Evolutionary conservation across 2,329 filamentous ascomycete genomes (phyloP).

Genomic region (Atkinsonella texensis): DNA sequence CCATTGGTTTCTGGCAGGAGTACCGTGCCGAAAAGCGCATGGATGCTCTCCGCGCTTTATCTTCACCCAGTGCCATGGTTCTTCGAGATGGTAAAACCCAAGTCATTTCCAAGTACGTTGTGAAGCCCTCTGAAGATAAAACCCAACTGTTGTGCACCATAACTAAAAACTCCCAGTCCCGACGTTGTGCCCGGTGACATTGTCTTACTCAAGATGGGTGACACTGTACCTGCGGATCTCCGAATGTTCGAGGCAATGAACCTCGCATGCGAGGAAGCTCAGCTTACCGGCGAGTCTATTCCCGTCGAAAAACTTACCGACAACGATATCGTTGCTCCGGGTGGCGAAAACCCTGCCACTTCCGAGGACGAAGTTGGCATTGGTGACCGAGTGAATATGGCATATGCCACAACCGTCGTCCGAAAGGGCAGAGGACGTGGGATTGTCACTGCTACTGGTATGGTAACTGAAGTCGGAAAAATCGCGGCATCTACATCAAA

Average conservation of each 20-base stretch:
- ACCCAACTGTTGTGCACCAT: background rate
- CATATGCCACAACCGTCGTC: conserved; percentile 62
- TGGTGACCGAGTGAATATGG: conserved; percentile 63
- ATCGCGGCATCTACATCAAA: conserved; percentile 47
- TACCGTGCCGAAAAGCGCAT: conserved; percentile 55
- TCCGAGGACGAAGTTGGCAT: conserved; percentile 45
- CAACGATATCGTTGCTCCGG: conserved; percentile 31
- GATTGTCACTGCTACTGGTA: conserved; percentile 61
- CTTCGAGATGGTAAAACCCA: conserved; percentile 46
- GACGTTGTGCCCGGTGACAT: conserved; percentile 63
- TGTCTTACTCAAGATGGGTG: conserved; percentile 54
- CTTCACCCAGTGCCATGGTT: conserved; percentile 50
- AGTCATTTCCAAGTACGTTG: conserved; percentile 43
- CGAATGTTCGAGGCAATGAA: conserved; percentile 65
- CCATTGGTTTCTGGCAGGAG: conserved; percentile 55
- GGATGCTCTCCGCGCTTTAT: conserved; percentile 49
- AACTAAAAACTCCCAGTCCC: conserved; percentile 27
- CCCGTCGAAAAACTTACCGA: conserved; percentile 55
- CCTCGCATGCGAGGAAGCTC: conserved; percentile 65
- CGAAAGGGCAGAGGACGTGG: conserved; percentile 62
- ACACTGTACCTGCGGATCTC: conserved; percentile 63
- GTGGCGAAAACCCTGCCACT: conserved; percentile 32
- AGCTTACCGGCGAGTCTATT: conserved; percentile 64
- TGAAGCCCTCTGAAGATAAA: background rate
- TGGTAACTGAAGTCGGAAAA: conserved; percentile 58